A percentile compares a stretch with the other conserved stretches of the same genome.
These are phyloP conservation scores for Thinopyrum elongatum DNA, from an alignment of 176 grass and related monocot species.

Conservation along the genomic window DNA sequence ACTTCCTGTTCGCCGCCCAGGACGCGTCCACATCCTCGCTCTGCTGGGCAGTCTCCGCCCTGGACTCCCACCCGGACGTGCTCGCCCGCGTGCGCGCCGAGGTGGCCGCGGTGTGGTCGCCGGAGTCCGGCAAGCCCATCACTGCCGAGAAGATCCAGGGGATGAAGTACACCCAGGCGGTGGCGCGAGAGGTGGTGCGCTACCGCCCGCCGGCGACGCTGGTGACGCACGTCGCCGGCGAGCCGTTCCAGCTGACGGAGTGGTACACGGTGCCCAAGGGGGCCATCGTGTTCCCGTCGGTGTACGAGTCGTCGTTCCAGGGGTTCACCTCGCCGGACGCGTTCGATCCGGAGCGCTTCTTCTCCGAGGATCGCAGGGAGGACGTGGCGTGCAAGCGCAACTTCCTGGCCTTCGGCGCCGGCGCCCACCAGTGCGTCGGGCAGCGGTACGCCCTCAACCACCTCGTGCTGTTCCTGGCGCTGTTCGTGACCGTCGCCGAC, in stretches of 20 bases:
- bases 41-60: slow-evolving; percentile 65
- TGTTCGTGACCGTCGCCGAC: slow-evolving; percentile 64
- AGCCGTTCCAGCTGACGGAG: slow-evolving; percentile 77
- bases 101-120: slow-evolving; percentile 50
- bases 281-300: slow-evolving; percentile 73
- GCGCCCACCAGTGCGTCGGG: slow-evolving; percentile 83
- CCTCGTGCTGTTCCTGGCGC: slow-evolving; percentile 79
- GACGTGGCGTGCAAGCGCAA: slow-evolving; percentile 71
- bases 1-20: slow-evolving; percentile 93
- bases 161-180: slow-evolving; percentile 85
- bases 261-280: slow-evolving; percentile 92
- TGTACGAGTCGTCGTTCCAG: slow-evolving; percentile 88
- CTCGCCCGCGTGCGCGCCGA: slow-evolving; percentile 68
- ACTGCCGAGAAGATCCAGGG: slow-evolving; percentile 45
- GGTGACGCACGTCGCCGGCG: slow-evolving; percentile 73
- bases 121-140: slow-evolving; percentile 61
- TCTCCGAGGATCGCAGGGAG: slow-evolving; percentile 60
- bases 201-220: slow-evolving; percentile 71
- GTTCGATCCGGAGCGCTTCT: slow-evolving; percentile 91
- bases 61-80: slow-evolving; percentile 77
- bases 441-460: slow-evolving; percentile 90
- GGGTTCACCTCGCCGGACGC: slow-evolving; percentile 63
- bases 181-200: slow-evolving; percentile 85
- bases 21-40: slow-evolving; percentile 93
- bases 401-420: slow-evolving; percentile 86